Conservation (phyloP, 257 asterid species). For the Craterostigma plantagineum region DNA sequence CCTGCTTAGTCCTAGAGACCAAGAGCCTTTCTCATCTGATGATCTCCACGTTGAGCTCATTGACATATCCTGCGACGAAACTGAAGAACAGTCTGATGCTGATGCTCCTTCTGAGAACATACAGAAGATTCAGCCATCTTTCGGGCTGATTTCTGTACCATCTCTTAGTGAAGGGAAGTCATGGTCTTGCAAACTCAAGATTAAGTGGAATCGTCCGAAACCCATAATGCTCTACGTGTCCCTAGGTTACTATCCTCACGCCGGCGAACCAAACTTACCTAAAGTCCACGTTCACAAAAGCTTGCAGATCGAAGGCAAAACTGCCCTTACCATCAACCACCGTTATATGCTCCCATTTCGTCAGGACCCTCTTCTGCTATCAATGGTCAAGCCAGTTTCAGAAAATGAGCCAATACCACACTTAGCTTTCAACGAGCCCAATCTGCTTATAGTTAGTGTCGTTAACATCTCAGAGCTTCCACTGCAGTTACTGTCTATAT, state of each 20-base stretch:
- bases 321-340: conserved; percentile 59
- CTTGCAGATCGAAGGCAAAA: conserved; percentile 89
- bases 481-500: conserved; percentile 50
- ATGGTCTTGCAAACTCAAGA: conserved; percentile 87
- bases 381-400: conserved; percentile 36
- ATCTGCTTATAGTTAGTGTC: conserved; percentile 51
- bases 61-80: conserved; percentile 37
- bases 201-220: conserved; percentile 94
- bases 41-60: conserved; percentile 88
- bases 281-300: conserved; percentile 91
- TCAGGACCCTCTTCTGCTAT: conserved; percentile 66
- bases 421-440: conserved; percentile 54
- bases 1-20: conserved; percentile 91
- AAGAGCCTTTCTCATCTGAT: conserved; percentile 57
- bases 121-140: conserved; percentile 84
- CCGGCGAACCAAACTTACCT: conserved; percentile 42
- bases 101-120: conserved; percentile 35
- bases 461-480: conserved; percentile 88
- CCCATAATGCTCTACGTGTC: conserved; percentile 92
- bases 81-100: conserved; percentile 23
- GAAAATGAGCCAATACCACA: conserved; percentile 43
- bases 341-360: conserved; percentile 66
- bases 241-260: conserved; percentile 55
- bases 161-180: conserved; percentile 45
- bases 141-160: conserved; percentile 85